A percentile compares a stretch with the other conserved stretches of the same genome.
Evolutionary conservation across 345 rosid genomes (phyloP).

Genomic region (Psidium friedrichsthalianum): DNA sequence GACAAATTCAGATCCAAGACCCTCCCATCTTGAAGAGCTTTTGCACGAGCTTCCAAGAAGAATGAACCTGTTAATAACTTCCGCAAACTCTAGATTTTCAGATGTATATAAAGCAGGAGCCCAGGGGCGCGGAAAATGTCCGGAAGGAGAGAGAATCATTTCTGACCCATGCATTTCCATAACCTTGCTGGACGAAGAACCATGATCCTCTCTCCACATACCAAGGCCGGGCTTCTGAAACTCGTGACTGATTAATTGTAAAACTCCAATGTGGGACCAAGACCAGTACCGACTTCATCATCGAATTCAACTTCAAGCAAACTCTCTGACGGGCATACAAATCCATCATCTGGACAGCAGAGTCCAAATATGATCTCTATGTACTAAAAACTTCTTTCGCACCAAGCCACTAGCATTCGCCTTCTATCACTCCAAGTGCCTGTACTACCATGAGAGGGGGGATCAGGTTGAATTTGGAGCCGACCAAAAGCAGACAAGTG

Average conservation of each 20-base stretch:
- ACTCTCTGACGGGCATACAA: conserved; percentile 39
- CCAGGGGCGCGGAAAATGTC: conserved; percentile 87
- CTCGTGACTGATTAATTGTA: conserved; percentile 74
- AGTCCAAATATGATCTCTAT: conserved; percentile 61
- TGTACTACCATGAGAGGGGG: conserved; percentile 27
- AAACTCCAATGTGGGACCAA: conserved; percentile 95
- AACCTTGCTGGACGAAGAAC: conserved; percentile 10
- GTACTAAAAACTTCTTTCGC: conserved; percentile 70
- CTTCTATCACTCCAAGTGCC: conserved; percentile 42
- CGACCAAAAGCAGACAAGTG: conserved; percentile 70
- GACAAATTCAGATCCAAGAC: conserved; percentile 86
- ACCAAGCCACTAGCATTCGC: conserved; percentile 25
- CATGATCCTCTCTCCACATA: conserved; percentile 80
- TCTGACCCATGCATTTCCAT: conserved; percentile 14
- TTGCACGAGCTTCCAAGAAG: conserved; percentile 85
- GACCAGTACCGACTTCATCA: conserved; percentile 98
- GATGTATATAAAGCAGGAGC: conserved; percentile 24
- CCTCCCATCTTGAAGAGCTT: conserved; percentile 90
- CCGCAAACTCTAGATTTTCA: conserved; percentile 29
- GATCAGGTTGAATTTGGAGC: conserved; percentile 25
- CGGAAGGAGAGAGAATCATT: conserved; percentile 26
- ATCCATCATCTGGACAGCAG: conserved; percentile 82
- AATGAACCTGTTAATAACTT: conserved; percentile 47
- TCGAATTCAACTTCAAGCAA: conserved; percentile 73
- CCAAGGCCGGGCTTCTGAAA: conserved; percentile 67